Conservation (phyloP, 164 flowering plant species). For the Akebia trifoliata region DNA sequence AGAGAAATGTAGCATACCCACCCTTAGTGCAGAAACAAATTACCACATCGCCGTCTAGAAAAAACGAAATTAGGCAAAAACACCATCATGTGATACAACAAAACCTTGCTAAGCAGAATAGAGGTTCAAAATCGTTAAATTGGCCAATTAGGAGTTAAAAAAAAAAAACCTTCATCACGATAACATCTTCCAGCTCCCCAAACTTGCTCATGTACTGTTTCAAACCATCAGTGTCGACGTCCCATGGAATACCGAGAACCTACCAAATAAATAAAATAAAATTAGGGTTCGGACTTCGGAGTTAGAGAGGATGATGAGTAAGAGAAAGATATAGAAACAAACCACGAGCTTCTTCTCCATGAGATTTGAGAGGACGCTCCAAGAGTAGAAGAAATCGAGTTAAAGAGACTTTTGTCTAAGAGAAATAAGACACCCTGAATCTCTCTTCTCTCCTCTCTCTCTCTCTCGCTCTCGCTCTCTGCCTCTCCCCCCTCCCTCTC, state of each 20-base stretch:
- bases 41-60: no score
- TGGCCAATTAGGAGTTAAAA: background rate
- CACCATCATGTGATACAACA: no score
- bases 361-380: slow-evolving; percentile 9
- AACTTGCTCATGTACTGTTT: slow-evolving; percentile 75
- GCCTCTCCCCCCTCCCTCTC: slow-evolving; percentile 20
- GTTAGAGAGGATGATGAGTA: background rate
- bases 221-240: slow-evolving; percentile 68
- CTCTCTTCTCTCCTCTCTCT: slow-evolving; percentile 15
- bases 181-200: slow-evolving; percentile 80
- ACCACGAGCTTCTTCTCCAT: slow-evolving; percentile 85
- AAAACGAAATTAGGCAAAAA: no score
- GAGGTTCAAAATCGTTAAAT: no score
- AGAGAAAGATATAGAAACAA: slow-evolving; percentile 17
- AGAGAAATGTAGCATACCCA: background rate
- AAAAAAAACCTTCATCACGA: slow-evolving; percentile 75
- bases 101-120: no score
- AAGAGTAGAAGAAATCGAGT: background rate
- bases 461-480: slow-evolving; percentile 28
- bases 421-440: slow-evolving; percentile 1
- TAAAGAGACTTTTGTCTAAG: slow-evolving; percentile 3
- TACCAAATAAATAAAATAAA: slow-evolving; percentile 15
- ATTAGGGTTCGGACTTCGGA: background rate
- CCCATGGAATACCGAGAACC: slow-evolving; percentile 95
- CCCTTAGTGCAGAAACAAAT: no score